Conservation (phyloP, 2,329 filamentous ascomycete species). For the Neobulgaria alba region DNA sequence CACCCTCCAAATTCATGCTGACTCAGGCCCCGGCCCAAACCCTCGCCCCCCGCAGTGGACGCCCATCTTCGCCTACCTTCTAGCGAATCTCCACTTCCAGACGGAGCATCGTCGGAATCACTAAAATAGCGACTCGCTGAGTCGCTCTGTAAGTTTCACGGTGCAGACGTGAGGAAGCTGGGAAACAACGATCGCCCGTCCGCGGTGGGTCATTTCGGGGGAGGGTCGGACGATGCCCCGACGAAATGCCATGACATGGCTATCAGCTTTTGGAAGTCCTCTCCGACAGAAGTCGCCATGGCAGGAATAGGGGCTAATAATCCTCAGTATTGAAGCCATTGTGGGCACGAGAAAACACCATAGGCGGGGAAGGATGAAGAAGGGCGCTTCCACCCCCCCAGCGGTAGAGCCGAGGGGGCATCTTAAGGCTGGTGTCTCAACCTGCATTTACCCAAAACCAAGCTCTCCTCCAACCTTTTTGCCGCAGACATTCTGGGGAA, state of each 20-base stretch:
- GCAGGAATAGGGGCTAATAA: not conserved
- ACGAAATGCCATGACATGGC: not conserved
- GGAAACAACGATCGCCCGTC: not conserved
- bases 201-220: not conserved
- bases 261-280: not conserved
- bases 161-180: not conserved
- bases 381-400: too few species aligned
- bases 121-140: not conserved
- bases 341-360: too few species aligned
- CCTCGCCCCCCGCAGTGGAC: not conserved
- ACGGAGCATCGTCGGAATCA: not conserved
- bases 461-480: not conserved
- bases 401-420: too few species aligned
- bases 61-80: not conserved
- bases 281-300: not conserved
- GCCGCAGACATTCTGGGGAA: not conserved
- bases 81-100: not conserved
- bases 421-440: not conserved
- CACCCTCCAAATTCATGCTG: too few species aligned
- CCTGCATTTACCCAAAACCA: not conserved
- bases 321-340: too few species aligned
- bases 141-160: not conserved
- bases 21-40: not conserved
- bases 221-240: not conserved
- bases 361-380: too few species aligned